Percentiles rank a stretch among this genome's conserved stretches.
phyloP scores from a whole-genome alignment of 129 eudicot genomes.

The Escallonia rubra region DNA sequence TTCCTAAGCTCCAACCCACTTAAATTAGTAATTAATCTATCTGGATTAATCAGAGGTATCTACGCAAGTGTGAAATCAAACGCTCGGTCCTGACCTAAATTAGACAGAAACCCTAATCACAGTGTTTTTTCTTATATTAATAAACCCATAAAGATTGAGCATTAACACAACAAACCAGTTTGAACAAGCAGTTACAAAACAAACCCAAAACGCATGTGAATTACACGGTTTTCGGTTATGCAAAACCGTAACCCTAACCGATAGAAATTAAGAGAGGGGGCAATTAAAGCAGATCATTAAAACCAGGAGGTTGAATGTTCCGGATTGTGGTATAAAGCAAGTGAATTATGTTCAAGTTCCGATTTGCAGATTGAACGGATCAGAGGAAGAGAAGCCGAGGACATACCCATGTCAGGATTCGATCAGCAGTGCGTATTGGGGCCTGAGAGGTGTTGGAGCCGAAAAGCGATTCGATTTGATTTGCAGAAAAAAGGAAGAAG shows the following conservation, averaged over 20 bases:
- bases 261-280: neutral
- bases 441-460: neutral
- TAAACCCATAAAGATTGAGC: neutral
- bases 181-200: neutral
- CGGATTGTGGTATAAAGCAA: neutral
- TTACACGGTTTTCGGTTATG: neutral
- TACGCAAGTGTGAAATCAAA: neutral
- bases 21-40: neutral
- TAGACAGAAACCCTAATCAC: neutral
- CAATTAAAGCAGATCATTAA: neutral
- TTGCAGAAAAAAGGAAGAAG: conserved; percentile 15
- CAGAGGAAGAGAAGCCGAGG: neutral
- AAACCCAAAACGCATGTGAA: neutral
- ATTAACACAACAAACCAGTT: neutral
- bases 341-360: too few relatives aligned
- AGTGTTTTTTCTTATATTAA: neutral
- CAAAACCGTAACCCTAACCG: conserved; percentile 1
- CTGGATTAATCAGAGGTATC: neutral
- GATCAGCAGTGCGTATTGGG: neutral
- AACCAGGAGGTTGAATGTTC: neutral
- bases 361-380: neutral
- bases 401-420: conserved; percentile 15
- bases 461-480: conserved; percentile 16
- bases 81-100: neutral
- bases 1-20: neutral